phyloP scores from a whole-genome alignment of 176 grass and related monocot genomes.

The Thinopyrum elongatum region DNA sequence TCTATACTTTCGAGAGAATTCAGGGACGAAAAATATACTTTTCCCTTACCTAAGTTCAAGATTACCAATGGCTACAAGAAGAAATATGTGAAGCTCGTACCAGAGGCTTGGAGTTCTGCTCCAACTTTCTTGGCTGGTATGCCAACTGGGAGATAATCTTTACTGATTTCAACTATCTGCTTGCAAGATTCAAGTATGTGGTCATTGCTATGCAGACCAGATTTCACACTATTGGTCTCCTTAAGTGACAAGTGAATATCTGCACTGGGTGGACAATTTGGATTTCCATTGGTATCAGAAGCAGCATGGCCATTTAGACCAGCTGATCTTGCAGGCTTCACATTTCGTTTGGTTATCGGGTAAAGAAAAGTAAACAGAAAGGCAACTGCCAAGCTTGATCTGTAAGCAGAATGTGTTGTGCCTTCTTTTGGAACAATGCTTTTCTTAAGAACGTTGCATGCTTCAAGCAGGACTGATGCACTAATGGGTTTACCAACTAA shows the following conservation, averaged over 20 bases:
- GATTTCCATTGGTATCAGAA: slow-evolving; percentile 34
- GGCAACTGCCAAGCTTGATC: slow-evolving; percentile 74
- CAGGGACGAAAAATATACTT: too few species aligned
- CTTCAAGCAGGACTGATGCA: slow-evolving; percentile 59
- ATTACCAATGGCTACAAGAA: background rate
- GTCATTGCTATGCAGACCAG: slow-evolving; percentile 21
- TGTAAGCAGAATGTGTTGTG: slow-evolving; percentile 71
- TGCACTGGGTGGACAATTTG: slow-evolving; percentile 18
- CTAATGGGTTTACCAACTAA: slow-evolving; percentile 73
- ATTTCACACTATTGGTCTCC: slow-evolving; percentile 27
- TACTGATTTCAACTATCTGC: slow-evolving; percentile 54
- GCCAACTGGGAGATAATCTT: slow-evolving; percentile 76
- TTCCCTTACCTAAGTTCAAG: background rate
- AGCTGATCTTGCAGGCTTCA: slow-evolving; percentile 31
- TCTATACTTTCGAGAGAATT: too few species aligned
- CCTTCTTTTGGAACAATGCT: slow-evolving; percentile 61
- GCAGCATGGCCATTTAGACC: background rate
- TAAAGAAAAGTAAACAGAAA: slow-evolving; percentile 90
- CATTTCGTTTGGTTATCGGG: slow-evolving; percentile 35
- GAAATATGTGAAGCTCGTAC: slow-evolving; percentile 30
- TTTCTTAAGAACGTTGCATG: slow-evolving; percentile 61
- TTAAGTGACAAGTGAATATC: slow-evolving; percentile 28
- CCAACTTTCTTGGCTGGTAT: slow-evolving; percentile 78
- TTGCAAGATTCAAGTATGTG: slow-evolving; percentile 54
- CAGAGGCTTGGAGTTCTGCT: slow-evolving; percentile 92